phyloP scores from a whole-genome alignment of 1,284 basidiomycete genomes.

The Trichosporon faecale region DNA sequence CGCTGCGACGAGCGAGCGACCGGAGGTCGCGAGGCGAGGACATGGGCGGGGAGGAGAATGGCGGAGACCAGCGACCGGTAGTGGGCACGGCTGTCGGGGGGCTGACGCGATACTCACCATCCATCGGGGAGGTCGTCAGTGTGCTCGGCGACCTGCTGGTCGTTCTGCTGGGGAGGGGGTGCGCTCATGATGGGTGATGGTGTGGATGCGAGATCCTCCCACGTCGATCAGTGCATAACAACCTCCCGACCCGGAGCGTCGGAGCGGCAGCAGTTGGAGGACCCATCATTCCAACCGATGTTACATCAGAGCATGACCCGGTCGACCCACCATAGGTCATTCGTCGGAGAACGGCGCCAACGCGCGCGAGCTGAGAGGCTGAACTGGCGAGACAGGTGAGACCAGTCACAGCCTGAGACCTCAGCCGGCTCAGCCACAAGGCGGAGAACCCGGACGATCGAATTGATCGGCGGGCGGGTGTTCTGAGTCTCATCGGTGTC shows the following conservation, averaged over 20 bases:
- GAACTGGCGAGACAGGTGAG: too few species aligned
- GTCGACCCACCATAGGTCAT: neutral
- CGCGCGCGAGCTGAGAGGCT: too few species aligned
- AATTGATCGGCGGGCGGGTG: neutral
- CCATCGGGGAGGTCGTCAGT: conserved; percentile 21
- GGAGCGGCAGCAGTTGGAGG: neutral
- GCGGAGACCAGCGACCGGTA: neutral
- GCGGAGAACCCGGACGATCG: neutral
- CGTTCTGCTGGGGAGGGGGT: neutral
- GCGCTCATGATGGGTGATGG: neutral
- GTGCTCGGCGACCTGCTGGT: conserved; percentile 7
- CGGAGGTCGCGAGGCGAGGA: neutral
- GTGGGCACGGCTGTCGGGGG: too few species aligned
- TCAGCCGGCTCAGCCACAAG: too few species aligned
- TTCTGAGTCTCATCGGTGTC: too few species aligned
- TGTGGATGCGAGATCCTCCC: neutral
- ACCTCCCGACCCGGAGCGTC: neutral
- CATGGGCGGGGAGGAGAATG: neutral
- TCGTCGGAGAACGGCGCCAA: too few species aligned
- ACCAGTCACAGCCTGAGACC: neutral
- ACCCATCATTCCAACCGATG: neutral
- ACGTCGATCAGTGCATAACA: neutral
- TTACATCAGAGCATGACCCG: neutral
- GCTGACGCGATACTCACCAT: conserved; percentile 14
- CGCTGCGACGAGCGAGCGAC: neutral